These are phyloP conservation scores for Hypericum androsaemum DNA, from an alignment of 345 rosid species.

Conservation along the genomic window DNA sequence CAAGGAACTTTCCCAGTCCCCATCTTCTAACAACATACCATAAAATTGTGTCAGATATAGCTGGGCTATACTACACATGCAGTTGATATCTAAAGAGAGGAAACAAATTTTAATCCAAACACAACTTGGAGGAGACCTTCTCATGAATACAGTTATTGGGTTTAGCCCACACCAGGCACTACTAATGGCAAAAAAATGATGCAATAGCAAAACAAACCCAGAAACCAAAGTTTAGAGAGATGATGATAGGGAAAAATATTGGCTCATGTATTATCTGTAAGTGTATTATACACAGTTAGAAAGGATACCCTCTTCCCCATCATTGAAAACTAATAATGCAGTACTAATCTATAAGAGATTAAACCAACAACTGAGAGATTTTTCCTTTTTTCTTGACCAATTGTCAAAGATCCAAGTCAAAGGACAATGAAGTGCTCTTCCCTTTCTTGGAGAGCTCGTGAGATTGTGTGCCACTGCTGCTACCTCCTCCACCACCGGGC, in stretches of 20 bases:
- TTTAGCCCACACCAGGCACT: constrained; percentile 16
- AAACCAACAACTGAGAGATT: constrained; percentile 9
- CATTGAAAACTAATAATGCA: no score
- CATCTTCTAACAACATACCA: neutral
- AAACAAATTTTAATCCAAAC: constrained; percentile 18
- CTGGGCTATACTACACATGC: neutral
- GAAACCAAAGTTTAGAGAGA: neutral
- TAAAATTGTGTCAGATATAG: neutral
- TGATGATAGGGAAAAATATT: constrained; percentile 9
- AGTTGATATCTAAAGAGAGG: neutral
- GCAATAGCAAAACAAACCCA: neutral
- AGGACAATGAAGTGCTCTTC: constrained; percentile 47
- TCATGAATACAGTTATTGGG: constrained; percentile 14
- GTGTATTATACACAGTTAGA: neutral
- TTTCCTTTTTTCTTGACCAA: constrained; percentile 8
- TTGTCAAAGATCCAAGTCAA: constrained; percentile 49
- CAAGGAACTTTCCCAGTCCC: neutral
- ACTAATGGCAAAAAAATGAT: constrained; percentile 11
- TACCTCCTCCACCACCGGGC: neutral
- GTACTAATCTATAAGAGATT: neutral
- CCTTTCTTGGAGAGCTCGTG: constrained; percentile 46
- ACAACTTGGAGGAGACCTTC: constrained; percentile 19
- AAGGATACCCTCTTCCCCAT: no score
- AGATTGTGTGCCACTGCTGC: constrained; percentile 10
- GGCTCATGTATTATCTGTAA: constrained; percentile 9